Evolutionary conservation across 1,284 basidiomycete species (phyloP).

Genomic region (Pterulicium gracile): DNA sequence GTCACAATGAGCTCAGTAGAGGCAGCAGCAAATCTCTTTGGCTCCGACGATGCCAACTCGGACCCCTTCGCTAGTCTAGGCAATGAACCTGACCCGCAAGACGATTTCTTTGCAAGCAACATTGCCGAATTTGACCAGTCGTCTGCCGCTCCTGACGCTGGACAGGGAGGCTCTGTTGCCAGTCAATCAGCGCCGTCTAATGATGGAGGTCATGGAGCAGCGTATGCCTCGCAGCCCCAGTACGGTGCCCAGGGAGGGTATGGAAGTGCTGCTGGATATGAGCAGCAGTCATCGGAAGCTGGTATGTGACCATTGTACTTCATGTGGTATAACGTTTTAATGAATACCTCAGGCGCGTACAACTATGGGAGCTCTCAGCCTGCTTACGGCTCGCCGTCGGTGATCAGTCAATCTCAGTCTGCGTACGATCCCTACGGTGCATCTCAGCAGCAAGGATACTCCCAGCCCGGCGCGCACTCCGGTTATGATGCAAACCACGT

Average conservation of each 20-base stretch:
- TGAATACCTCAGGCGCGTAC: neutral
- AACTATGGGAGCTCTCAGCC: neutral
- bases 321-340: too few relatives aligned
- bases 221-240: too few relatives aligned
- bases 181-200: neutral
- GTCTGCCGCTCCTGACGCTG: neutral
- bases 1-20: constrained; percentile 50
- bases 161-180: neutral
- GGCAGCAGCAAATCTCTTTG: constrained; percentile 71
- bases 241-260: neutral
- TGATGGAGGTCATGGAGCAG: too few relatives aligned
- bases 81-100: neutral
- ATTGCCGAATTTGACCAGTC: neutral
- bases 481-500: constrained; percentile 10
- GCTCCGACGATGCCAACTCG: constrained; percentile 41
- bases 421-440: constrained; percentile 23
- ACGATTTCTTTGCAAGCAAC: neutral
- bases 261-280: neutral
- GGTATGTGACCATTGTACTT: neutral
- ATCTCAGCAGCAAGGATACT: constrained; percentile 13
- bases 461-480: constrained; percentile 3
- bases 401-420: neutral
- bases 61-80: constrained; percentile 62
- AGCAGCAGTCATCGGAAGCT: neutral
- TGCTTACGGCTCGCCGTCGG: neutral